Percentiles rank a stretch among this genome's conserved stretches.
Evolutionary conservation across 2,329 filamentous ascomycete species (phyloP).

Genomic region (Arthrobotrys pseudoclavata): DNA sequence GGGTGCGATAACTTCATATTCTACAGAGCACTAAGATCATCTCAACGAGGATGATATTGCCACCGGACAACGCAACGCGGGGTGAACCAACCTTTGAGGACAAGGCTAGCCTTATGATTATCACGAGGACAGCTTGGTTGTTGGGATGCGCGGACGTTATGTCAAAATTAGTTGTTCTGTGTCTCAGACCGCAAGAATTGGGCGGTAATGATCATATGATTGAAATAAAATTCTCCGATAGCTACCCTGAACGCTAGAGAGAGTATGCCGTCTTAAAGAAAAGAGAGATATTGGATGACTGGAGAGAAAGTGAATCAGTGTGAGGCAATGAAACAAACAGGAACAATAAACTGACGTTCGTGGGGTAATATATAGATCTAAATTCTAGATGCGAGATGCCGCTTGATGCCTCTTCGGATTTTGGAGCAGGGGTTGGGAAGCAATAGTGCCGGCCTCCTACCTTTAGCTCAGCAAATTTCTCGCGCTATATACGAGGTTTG

Average conservation of each 20-base stretch:
- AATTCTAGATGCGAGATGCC: slow-evolving; percentile 54
- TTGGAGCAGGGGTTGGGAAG: slow-evolving; percentile 50
- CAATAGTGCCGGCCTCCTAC: slow-evolving; percentile 41
- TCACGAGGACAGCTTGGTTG: slow-evolving; percentile 7
- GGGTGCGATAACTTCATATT: slow-evolving; percentile 13
- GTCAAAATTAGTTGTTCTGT: slow-evolving; percentile 23
- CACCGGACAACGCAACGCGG: slow-evolving; percentile 56
- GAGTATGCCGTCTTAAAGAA: slow-evolving; percentile 25
- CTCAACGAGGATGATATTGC: slow-evolving; percentile 42
- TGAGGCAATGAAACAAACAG: slow-evolving; percentile 59
- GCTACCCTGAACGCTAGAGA: slow-evolving; percentile 13
- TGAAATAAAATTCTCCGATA: slow-evolving; percentile 44
- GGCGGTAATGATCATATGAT: slow-evolving; percentile 30
- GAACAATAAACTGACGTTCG: slow-evolving; percentile 52
- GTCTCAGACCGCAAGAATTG: slow-evolving; percentile 45
- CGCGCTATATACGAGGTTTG: slow-evolving; percentile 41
- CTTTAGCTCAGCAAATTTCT: slow-evolving; percentile 51
- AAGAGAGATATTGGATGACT: slow-evolving; percentile 31
- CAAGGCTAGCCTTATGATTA: slow-evolving; percentile 20
- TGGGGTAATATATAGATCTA: slow-evolving; percentile 61
- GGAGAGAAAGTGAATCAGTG: slow-evolving; percentile 49
- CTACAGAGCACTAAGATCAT: slow-evolving; percentile 19
- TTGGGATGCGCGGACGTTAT: slow-evolving; percentile 18
- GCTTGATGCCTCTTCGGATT: slow-evolving; percentile 56
- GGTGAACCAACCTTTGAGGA: slow-evolving; percentile 45